Base-by-base conservation (phyloP, 352 stramenopile genomes). In the Pythium scleroteichum region DNA sequence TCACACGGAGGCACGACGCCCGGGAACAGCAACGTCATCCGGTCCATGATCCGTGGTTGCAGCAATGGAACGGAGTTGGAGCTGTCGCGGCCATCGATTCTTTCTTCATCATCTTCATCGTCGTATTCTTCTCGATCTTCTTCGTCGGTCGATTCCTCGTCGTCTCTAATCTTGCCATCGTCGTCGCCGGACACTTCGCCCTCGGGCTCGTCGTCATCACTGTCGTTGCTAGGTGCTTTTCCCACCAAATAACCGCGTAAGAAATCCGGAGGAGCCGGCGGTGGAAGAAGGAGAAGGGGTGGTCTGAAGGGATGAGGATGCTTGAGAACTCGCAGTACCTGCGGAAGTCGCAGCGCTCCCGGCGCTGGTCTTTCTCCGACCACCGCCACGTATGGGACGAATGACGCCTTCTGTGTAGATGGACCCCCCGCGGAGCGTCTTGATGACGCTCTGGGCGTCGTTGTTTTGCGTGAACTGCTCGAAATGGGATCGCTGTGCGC, bases 401-500 rank as follows among this genome's bases (percentile, higher is more conserved):
- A 92, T 88, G 16, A 90, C 79, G 33, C 75, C 71, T 38, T 92
- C 79, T 20, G 62, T 71, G 61, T 88, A 88, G 49, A 88, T 81
- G 12, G 78, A 88, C 0, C 79, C 79, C 29, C 78, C 82, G 45
- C 79, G 82, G 8, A 89, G 59, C 19, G 79, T 88, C 67, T 90
- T 90, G 60, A 87, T 88, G 35, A 79, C 72, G 24, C 54, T 73
- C 27, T 59, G 2, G 20, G 58, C 22, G 14, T 76, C 82, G 32
- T 71, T 78, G 19, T 72, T 78, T 58, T 79, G 73, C 33, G 76
- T 75, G 26, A 92, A 64, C 62, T 90, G 80, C 27, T 92, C 81
- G 52, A 88, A 90, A 62, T 92, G 82, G 22, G 81, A 91, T 5
- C 85, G 78, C 67, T 92, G 81, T 7, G 81, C 80, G 23, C 79